Conservation (phyloP, 169 alveolate species). For the Toxoplasma gondii region DNA sequence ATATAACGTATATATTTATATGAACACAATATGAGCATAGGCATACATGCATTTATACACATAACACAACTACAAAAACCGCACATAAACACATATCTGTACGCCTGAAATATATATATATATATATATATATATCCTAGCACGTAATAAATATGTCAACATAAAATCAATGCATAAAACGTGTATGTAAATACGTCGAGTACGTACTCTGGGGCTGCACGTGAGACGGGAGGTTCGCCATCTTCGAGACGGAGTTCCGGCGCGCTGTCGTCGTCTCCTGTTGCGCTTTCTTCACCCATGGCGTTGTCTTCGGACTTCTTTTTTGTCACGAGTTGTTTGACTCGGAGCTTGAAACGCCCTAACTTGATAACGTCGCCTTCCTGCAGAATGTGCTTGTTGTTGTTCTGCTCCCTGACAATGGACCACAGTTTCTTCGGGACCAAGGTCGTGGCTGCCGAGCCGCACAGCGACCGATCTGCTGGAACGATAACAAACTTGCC, state of each 20-base stretch:
- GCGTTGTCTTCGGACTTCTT: not conserved
- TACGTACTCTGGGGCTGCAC: slow-evolving; percentile 33
- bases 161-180: not conserved
- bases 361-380: slow-evolving; percentile 93
- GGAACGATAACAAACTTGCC: slow-evolving; percentile 45
- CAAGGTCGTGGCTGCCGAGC: slow-evolving; percentile 53
- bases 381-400: slow-evolving; percentile 82
- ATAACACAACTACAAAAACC: too few species aligned
- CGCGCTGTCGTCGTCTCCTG: not conserved
- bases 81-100: too few species aligned
- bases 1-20: not conserved
- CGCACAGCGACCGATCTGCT: slow-evolving; percentile 52
- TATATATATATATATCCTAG: not conserved
- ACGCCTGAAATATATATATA: slow-evolving; percentile 1
- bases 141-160: too few species aligned
- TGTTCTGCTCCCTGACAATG: slow-evolving; percentile 87
- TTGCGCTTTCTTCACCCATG: not conserved
- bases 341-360: slow-evolving; percentile 93
- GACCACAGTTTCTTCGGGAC: slow-evolving; percentile 91
- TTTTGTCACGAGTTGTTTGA: slow-evolving; percentile 79
- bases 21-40: not conserved
- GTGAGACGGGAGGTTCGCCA: slow-evolving; percentile 50
- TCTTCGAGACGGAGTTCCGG: slow-evolving; percentile 45
- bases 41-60: not conserved
- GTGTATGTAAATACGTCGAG: not conserved